phyloP scores from a whole-genome alignment of 192 early-diverging fungal genomes.

The Coemansia reversa region DNA sequence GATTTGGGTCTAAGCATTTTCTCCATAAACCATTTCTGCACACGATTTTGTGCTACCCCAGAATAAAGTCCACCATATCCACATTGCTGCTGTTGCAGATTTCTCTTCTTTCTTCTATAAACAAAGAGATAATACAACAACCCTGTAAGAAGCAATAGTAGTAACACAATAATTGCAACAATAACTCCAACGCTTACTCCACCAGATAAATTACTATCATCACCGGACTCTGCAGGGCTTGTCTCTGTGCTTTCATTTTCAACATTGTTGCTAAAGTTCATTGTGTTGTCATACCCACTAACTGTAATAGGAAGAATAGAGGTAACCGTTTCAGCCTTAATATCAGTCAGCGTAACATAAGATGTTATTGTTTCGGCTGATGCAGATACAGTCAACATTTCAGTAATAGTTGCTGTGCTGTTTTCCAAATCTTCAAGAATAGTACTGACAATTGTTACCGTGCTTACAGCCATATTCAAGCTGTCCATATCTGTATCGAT shows the following conservation, averaged over 20 bases:
- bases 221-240: background rate
- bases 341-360: background rate
- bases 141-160: background rate
- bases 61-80: background rate
- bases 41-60: slow-evolving; percentile 1
- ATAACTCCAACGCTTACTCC: slow-evolving; percentile 1
- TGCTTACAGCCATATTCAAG: no score
- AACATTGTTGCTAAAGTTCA: background rate
- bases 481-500: background rate
- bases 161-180: background rate
- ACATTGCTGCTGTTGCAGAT: background rate
- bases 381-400: background rate
- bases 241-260: background rate
- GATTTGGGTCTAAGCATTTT: background rate
- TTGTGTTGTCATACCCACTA: background rate
- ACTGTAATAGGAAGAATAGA: no score
- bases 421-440: no score
- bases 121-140: slow-evolving; percentile 4
- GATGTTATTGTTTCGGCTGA: background rate
- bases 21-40: background rate
- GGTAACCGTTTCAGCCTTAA: no score
- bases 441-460: no score
- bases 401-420: background rate
- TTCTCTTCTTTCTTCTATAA: slow-evolving; percentile 9
- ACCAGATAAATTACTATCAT: background rate